Evolutionary conservation across 768 basidiomycete species (phyloP).

Genomic region (Tremella yokohamensis): DNA sequence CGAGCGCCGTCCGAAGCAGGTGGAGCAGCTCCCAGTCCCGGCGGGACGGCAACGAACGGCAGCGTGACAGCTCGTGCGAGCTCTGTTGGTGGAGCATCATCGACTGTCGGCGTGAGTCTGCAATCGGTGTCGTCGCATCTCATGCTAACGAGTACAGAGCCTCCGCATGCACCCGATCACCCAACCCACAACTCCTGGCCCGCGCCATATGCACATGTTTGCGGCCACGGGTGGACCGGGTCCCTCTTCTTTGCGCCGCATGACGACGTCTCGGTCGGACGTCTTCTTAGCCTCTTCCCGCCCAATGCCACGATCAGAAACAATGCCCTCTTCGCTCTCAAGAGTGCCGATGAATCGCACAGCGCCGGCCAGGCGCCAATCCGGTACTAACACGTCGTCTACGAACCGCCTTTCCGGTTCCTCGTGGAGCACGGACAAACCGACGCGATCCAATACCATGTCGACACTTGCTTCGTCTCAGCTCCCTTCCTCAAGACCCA

Average conservation of each 20-base stretch:
- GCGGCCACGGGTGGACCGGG: conserved; percentile 17
- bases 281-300: conserved; percentile 28
- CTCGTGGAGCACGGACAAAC: conserved; percentile 19
- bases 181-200: conserved; percentile 10
- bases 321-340: conserved; percentile 6
- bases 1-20: conserved; percentile 55
- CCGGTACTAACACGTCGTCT: conserved; percentile 19
- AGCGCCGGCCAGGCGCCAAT: conserved; percentile 13
- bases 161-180: conserved; percentile 11
- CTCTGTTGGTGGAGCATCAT: conserved; percentile 41
- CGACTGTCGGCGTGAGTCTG: conserved; percentile 45
- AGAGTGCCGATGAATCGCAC: conserved; percentile 3
- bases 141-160: conserved; percentile 16
- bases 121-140: neutral
- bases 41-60: conserved; percentile 37
- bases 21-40: conserved; percentile 41
- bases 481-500: conserved; percentile 30
- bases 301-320: neutral
- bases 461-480: conserved; percentile 26
- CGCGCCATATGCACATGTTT: conserved; percentile 8
- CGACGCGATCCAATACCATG: conserved; percentile 18
- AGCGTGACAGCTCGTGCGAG: conserved; percentile 48
- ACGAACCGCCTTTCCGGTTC: conserved; percentile 16
- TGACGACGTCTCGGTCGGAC: conserved; percentile 40
- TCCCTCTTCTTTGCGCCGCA: conserved; percentile 36